phyloP scores from a whole-genome alignment of 257 asterid genomes.

The Nicotiana undulata region DNA sequence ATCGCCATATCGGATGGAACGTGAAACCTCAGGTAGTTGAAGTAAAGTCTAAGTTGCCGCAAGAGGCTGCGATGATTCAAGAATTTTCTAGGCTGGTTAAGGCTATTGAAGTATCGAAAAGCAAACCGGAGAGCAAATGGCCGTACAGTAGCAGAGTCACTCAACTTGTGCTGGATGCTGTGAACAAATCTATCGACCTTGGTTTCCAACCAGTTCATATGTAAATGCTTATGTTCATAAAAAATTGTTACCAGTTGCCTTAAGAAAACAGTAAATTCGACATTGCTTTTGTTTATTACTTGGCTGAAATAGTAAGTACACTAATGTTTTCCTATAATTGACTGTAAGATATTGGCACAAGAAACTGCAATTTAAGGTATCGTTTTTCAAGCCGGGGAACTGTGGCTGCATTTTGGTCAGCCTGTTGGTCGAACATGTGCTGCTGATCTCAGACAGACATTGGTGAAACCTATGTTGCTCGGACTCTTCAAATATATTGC shows the following conservation, averaged over 20 bases:
- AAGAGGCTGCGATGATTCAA: slow-evolving; percentile 57
- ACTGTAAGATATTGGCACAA: too few relatives aligned
- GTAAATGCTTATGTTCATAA: slow-evolving; percentile 8
- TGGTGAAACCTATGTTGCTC: too few relatives aligned
- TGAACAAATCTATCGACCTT: slow-evolving; percentile 48
- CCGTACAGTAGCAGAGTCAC: slow-evolving; percentile 37
- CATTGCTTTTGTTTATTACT: too few relatives aligned
- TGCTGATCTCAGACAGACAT: too few relatives aligned
- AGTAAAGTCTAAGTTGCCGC: slow-evolving; percentile 44
- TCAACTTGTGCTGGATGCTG: slow-evolving; percentile 55
- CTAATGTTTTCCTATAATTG: too few relatives aligned
- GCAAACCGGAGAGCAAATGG: slow-evolving; percentile 52
- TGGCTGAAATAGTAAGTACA: too few relatives aligned
- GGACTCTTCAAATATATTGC: too few relatives aligned
- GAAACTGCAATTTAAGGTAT: too few relatives aligned
- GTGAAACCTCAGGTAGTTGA: slow-evolving; percentile 41
- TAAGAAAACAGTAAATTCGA: too few relatives aligned
- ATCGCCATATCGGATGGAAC: slow-evolving; percentile 69
- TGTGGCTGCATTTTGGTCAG: too few relatives aligned
- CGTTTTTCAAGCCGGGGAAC: too few relatives aligned
- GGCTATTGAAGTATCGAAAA: slow-evolving; percentile 22
- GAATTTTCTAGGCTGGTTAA: slow-evolving; percentile 52
- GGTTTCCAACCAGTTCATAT: slow-evolving; percentile 37
- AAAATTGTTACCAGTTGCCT: background rate
- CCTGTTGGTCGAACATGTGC: too few relatives aligned